A percentile compares a stretch with the other conserved stretches of the same genome.
phyloP scores from a whole-genome alignment of 768 basidiomycete species.

The Rhizopogon roseolus region DNA sequence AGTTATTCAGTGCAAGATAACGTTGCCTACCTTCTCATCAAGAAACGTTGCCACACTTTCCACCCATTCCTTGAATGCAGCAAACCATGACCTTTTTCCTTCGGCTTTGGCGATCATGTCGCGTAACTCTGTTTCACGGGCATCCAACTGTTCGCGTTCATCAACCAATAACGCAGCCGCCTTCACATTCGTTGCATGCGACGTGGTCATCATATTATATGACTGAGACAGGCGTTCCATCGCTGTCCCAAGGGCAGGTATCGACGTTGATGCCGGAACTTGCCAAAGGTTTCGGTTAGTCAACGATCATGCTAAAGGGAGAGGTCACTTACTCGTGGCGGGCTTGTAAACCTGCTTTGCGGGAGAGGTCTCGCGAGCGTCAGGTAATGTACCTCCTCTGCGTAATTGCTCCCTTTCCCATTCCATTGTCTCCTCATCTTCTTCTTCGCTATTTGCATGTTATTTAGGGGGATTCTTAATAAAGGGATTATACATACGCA shows the following conservation, averaged over 20 bases:
- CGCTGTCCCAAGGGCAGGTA: conserved; percentile 62
- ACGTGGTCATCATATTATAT: conserved; percentile 56
- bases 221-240: conserved; percentile 57
- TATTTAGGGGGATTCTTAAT: neutral
- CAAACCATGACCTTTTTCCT: conserved; percentile 78
- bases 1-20: neutral
- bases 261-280: conserved; percentile 64
- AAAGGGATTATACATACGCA: conserved; percentile 45
- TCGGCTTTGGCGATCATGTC: conserved; percentile 72
- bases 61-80: conserved; percentile 71
- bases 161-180: conserved; percentile 52
- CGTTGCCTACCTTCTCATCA: conserved; percentile 69
- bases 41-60: conserved; percentile 82
- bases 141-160: conserved; percentile 61
- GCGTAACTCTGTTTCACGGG: conserved; percentile 68
- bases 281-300: conserved; percentile 6
- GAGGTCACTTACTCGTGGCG: conserved; percentile 52
- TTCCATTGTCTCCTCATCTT: conserved; percentile 79
- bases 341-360: conserved; percentile 63
- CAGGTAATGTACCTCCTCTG: conserved; percentile 58
- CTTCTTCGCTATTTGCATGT: conserved; percentile 51
- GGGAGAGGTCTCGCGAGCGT: conserved; percentile 28
- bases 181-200: conserved; percentile 59
- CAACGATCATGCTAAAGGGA: conserved; percentile 2
- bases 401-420: conserved; percentile 86